Evolutionary conservation across 164 flowering plant species (phyloP).

Genomic region (Magnolia kwangsiensis): DNA sequence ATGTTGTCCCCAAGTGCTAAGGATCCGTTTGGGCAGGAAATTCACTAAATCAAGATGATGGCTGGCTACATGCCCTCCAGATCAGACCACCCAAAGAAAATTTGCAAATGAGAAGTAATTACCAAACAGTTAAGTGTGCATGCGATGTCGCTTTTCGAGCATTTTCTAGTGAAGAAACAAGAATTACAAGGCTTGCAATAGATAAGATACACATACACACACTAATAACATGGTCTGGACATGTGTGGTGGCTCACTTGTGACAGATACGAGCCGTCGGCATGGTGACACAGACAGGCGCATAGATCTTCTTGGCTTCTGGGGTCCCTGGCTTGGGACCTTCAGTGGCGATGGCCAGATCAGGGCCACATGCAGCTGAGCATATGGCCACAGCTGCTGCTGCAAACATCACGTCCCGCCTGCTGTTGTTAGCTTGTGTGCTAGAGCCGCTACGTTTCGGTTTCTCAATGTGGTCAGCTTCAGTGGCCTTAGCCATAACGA

Average conservation of each 20-base stretch:
- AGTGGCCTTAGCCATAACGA: constrained; percentile 41
- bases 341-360: constrained; percentile 39
- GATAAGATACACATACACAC: too few relatives aligned
- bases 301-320: constrained; percentile 72
- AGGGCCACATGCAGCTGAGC: constrained; percentile 31
- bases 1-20: too few relatives aligned
- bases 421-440: constrained; percentile 34
- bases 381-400: constrained; percentile 55
- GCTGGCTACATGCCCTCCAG: too few relatives aligned
- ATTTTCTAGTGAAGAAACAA: too few relatives aligned
- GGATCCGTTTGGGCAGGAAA: too few relatives aligned
- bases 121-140: too few relatives aligned
- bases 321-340: constrained; percentile 57
- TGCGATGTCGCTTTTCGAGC: too few relatives aligned
- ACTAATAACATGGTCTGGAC: too few relatives aligned
- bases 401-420: constrained; percentile 76
- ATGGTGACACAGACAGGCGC: constrained; percentile 76
- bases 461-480: constrained; percentile 11
- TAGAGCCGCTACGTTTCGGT: constrained; percentile 8
- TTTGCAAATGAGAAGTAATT: too few relatives aligned
- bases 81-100: too few relatives aligned
- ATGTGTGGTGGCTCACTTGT: constrained; percentile 28
- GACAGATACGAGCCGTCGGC: constrained; percentile 86
- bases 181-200: too few relatives aligned
- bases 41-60: too few relatives aligned